phyloP scores from a whole-genome alignment of 306 rosid species.

The Quercus engelmannii region DNA sequence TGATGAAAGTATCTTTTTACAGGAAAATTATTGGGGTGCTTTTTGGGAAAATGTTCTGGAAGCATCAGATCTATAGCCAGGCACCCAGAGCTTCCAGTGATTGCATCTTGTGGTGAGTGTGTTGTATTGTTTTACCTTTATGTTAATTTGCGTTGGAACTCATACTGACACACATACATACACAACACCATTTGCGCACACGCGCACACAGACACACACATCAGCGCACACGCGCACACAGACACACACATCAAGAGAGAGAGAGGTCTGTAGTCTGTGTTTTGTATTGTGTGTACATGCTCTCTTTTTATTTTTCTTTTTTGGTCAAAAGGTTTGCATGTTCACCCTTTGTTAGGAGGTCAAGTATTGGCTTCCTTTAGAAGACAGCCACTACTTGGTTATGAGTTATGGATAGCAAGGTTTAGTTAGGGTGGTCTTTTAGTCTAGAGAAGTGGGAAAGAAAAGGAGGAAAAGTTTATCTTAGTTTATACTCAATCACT shows the following conservation, averaged over 20 bases:
- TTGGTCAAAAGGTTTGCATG: neutral
- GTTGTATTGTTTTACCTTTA: neutral
- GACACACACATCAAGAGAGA: neutral
- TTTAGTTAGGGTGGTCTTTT: neutral
- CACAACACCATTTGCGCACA: neutral
- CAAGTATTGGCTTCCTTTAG: neutral
- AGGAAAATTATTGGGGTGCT: conserved; percentile 84
- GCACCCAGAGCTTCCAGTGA: conserved; percentile 76
- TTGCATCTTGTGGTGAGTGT: conserved; percentile 88
- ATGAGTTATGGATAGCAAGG: neutral
- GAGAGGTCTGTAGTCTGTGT: neutral
- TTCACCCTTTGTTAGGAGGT: neutral
- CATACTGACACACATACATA: no score
- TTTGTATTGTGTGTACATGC: neutral
- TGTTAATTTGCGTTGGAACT: neutral
- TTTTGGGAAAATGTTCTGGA: conserved; percentile 90
- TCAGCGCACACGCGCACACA: neutral
- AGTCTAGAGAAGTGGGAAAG: neutral
- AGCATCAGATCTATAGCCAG: conserved; percentile 89
- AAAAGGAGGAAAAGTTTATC: neutral
- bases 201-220: no score
- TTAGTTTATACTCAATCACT: neutral
- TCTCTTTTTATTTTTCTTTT: neutral
- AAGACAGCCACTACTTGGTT: neutral
- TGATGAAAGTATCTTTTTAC: conserved; percentile 8